These are phyloP conservation scores for Tetratostichococcus sp. DNA, from an alignment of 139 green algal species.

Conservation along the genomic window DNA sequence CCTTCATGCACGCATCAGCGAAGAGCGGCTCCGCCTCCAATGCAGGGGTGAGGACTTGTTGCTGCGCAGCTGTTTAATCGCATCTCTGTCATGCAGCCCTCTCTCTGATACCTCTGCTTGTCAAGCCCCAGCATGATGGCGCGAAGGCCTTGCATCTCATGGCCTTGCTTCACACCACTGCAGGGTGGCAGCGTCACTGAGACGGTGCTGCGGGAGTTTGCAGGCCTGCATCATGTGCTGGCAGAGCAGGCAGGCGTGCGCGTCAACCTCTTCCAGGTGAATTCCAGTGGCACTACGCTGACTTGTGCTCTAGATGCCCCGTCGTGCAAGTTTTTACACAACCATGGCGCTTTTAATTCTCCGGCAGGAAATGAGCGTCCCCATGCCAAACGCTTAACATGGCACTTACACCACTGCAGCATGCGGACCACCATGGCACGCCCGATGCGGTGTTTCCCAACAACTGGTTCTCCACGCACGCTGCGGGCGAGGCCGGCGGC, in stretches of 20 bases:
- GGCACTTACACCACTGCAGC: constrained; percentile 41
- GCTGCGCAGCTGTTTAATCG: too few species aligned
- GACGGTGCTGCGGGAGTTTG: constrained; percentile 73
- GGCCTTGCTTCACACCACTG: background rate
- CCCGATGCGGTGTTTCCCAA: constrained; percentile 95
- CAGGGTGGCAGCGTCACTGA: constrained; percentile 12
- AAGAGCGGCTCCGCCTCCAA: constrained; percentile 23
- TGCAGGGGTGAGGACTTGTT: background rate
- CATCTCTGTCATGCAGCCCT: too few species aligned
- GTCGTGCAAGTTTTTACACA: too few species aligned
- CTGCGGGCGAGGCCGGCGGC: constrained; percentile 38
- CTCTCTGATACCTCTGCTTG: too few species aligned
- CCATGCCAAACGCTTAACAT: too few species aligned
- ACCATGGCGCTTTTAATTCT: too few species aligned
- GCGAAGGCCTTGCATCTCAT: too few species aligned
- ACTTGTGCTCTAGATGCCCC: constrained; percentile 26
- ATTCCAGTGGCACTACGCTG: background rate
- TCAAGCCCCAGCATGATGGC: too few species aligned
- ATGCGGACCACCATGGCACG: constrained; percentile 74
- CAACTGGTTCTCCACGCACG: constrained; percentile 90
- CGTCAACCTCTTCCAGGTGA: constrained; percentile 39
- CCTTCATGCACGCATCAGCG: constrained; percentile 73
- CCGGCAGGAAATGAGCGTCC: too few species aligned
- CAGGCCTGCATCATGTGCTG: constrained; percentile 70
- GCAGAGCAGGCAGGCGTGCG: constrained; percentile 51